A percentile compares a stretch with the other conserved stretches of the same genome.
Conservation (phyloP, 257 asterid species). For the Jasminum sambac region DNA sequence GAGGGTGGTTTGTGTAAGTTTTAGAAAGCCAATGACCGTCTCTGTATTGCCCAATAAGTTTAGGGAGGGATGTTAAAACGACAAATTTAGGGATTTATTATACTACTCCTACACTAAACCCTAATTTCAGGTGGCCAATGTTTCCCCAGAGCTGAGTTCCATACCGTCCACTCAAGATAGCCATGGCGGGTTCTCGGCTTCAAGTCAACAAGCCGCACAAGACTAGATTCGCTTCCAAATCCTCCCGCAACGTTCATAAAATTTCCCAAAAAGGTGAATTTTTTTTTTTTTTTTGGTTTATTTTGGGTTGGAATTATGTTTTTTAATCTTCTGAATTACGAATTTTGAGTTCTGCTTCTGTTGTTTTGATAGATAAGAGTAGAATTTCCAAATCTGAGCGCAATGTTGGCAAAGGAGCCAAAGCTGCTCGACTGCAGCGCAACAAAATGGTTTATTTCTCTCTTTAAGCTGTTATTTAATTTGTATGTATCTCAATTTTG, state of each 20-base stretch:
- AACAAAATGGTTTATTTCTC: conserved; percentile 59
- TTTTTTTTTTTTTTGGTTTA: background rate
- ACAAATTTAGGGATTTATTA: too few relatives aligned
- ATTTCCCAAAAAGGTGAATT: conserved; percentile 60
- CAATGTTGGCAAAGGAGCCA: conserved; percentile 65
- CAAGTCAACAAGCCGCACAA: conserved; percentile 81
- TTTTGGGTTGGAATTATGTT: conserved; percentile 3
- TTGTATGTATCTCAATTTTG: background rate
- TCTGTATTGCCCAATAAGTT: background rate
- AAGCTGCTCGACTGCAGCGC: conserved; percentile 81
- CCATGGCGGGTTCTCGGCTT: conserved; percentile 71
- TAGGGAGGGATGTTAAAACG: too few relatives aligned
- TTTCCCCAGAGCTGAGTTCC: background rate
- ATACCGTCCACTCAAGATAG: background rate
- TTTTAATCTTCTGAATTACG: background rate
- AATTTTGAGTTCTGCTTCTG: conserved; percentile 1
- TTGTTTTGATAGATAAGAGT: conserved; percentile 46
- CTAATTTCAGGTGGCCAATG: background rate
- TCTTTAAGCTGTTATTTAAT: background rate
- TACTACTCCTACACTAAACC: background rate
- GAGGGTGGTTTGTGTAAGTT: background rate
- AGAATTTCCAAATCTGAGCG: conserved; percentile 55
- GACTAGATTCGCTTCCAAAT: conserved; percentile 81
- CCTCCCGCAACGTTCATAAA: conserved; percentile 84
- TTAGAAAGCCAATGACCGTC: background rate